phyloP scores from a whole-genome alignment of 176 grass and related monocot genomes.

The Dendrocalamus sinicus region DNA sequence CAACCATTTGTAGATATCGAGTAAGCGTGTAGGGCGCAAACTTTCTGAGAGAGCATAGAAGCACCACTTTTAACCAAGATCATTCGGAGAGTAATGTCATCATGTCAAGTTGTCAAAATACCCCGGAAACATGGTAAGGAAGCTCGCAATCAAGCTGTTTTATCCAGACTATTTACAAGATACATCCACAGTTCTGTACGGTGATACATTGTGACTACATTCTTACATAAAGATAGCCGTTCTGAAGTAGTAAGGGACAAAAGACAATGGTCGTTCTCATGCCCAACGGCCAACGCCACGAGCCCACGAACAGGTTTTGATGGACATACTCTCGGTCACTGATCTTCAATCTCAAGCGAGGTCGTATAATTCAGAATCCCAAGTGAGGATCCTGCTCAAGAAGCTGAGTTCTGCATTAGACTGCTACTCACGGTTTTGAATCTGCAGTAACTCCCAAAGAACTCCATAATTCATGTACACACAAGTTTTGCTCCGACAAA shows the following conservation, averaged over 20 bases:
- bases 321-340: neutral
- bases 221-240: neutral
- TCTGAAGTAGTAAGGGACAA: neutral
- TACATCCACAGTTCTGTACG: slow-evolving; percentile 30
- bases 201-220: slow-evolving; percentile 17
- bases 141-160: slow-evolving; percentile 32
- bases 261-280: slow-evolving; percentile 19
- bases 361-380: slow-evolving; percentile 14
- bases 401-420: slow-evolving; percentile 5
- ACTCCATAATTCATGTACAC: slow-evolving; percentile 23
- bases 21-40: neutral
- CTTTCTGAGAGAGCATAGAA: neutral
- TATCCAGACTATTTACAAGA: slow-evolving; percentile 54
- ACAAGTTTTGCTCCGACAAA: neutral
- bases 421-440: neutral
- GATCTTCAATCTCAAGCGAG: slow-evolving; percentile 5
- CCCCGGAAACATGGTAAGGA: slow-evolving; percentile 5
- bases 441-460: neutral
- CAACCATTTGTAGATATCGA: neutral
- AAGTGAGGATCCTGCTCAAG: slow-evolving; percentile 17
- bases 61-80: neutral
- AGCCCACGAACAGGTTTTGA: neutral
- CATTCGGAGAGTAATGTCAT: neutral
- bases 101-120: neutral
- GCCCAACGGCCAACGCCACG: neutral